Evolutionary conservation across 2,329 filamentous ascomycete species (phyloP).

Genomic region (Helotiales sp.): DNA sequence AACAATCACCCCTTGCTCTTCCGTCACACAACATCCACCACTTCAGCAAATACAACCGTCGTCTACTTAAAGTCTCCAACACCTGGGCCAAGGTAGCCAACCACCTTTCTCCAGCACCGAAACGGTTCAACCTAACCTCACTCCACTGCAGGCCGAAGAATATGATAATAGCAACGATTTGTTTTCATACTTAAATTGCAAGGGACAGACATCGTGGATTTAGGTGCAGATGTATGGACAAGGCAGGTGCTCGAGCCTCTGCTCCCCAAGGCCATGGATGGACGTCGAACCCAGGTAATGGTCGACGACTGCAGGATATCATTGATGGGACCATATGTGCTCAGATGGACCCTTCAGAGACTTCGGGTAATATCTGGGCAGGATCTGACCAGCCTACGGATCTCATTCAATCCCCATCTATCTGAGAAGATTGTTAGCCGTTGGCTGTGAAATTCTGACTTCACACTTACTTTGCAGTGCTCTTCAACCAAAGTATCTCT

Average conservation of each 20-base stretch:
- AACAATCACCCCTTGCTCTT: background rate
- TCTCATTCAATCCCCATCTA: too few species aligned
- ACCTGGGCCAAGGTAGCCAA: slow-evolving; percentile 42
- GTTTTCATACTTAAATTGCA: too few species aligned
- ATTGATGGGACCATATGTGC: background rate
- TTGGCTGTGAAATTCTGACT: too few species aligned
- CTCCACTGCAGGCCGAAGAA: slow-evolving; percentile 57
- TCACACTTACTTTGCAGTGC: too few species aligned
- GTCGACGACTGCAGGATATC: background rate
- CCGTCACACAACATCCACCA: background rate
- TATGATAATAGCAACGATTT: slow-evolving; percentile 57
- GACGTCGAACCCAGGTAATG: background rate
- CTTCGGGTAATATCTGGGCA: too few species aligned
- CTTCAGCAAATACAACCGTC: too few species aligned
- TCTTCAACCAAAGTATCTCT: too few species aligned
- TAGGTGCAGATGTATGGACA: background rate
- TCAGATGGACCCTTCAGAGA: too few species aligned
- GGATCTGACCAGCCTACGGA: too few species aligned
- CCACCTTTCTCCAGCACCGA: slow-evolving; percentile 42
- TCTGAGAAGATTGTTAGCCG: too few species aligned
- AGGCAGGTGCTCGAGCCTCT: background rate
- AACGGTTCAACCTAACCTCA: slow-evolving; percentile 47
- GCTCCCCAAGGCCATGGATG: too few species aligned
- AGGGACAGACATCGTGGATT: background rate
- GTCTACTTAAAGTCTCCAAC: slow-evolving; percentile 14